Evolutionary conservation across 805 yeast species (phyloP), one percentile per base, ranked within the genome.

Genomic region (Yarrowia phangngaensis): DNA sequence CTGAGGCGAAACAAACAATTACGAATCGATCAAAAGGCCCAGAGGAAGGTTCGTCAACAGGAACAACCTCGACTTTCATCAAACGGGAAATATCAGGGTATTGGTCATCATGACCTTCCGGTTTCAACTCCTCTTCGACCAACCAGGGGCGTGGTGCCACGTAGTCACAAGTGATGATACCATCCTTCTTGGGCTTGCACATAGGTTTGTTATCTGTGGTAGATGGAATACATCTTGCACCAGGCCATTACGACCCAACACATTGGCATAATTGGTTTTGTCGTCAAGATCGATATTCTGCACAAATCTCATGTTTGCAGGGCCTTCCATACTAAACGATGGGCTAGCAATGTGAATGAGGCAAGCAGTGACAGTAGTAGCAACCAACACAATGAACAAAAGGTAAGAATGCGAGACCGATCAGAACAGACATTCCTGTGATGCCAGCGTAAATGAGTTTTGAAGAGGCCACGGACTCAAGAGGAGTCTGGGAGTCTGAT

Each of bases 401-500:
- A 6, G 92, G 87, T 38, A 83, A 57, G 13, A 80, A 59, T 6
- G 90, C 82, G 2, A 70, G 32, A 0, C 73, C 67, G 4, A 77
- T 53, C 7, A 66, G 52, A 7, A 71, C 55, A 0, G 76, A 64
- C 12, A 70, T 56, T 4, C 58, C 46, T 4, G 70, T 53, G 3
- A 73, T 47, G 9, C 68, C 50, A 14, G 62, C 53, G 58, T 69
- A 70, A 0, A 77, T 66, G 13, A 62, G 51, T 6, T 56, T 41
- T 6, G 77, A 74, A 4, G 79, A 66, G 4, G 56, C 54, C 12
- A 66, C 60, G 6, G 82, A 75, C 59, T 87, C 95, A 58, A 82
- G 87, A 15, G 78, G 72, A 0, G 89, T n/a, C n/a, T n/a, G n/a
- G n/a, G n/a, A n/a, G n/a, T 76, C 64, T 85, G 87, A 57, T 74